Base-by-base conservation (phyloP, 2,329 filamentous ascomycete species). In the Beauveria sp. region DNA sequence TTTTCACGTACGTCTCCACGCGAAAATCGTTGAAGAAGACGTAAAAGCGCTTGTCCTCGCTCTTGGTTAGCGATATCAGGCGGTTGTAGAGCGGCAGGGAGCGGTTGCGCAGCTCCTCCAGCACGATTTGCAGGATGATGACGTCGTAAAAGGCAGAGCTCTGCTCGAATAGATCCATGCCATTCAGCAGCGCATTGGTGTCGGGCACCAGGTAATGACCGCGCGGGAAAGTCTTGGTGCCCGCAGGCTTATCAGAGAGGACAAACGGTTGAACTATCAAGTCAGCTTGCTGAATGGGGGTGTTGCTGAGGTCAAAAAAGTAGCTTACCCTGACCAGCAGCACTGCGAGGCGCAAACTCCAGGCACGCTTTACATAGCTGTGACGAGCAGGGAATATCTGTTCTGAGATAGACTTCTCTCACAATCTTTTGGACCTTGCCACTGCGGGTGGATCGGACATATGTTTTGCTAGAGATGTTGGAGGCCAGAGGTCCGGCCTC, bases 391-490 rank as follows among this genome's bases (percentile, higher is more conserved):
- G 95, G 93, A 70, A 99, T 98, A 74, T 99, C 95, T 77, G 93
- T 90, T 74, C 95, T 86, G 64, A 99, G 82, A 76, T 99, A 99
- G 65, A 98, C 83, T 79, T 99, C 95, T 70, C 93, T 87, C 67
- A 99, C 95, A 71, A 99, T 96, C 81, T 99, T 99, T 75, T 98
- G 95, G 63, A 98, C 93, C 79, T 97, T 97, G 75, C 95, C 95
- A 75, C 87, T 95, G 76, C 91, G 93, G 53, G 93, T 96, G 28
- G 95, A 97, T 63, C 95, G 86, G 65, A 99, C 90, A 72, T 96
- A 99, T 69, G 96, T 86, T 78, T 98, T 99, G 83, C 89, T 97
- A 38, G 92, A 93, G 66, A 98, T 88, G 71, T 89, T 96, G 52
- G 87, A 80, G 34, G 86, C 82, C 63, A 79, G 72, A 12, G 81